Conservation (phyloP, 441 rosid genomes). For the Pelargonium myrrhifolium region DNA sequence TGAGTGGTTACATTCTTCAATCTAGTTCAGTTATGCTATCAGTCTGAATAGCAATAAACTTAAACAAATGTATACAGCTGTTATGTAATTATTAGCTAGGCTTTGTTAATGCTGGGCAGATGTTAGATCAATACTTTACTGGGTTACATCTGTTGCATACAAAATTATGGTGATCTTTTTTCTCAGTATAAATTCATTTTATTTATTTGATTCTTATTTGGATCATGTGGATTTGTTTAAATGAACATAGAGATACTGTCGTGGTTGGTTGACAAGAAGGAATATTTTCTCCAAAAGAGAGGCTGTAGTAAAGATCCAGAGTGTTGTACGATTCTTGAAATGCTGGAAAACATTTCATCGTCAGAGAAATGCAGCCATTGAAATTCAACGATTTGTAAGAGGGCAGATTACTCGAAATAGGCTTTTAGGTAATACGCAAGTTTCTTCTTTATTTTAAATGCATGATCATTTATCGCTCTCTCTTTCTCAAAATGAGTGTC, state of each 20-base stretch:
- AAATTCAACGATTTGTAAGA: conserved; percentile 51
- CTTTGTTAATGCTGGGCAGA: not conserved
- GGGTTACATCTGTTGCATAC: not conserved
- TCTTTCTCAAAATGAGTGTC: too few species aligned
- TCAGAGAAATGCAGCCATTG: conserved; percentile 44
- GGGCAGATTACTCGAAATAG: conserved; percentile 47
- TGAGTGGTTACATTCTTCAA: too few species aligned
- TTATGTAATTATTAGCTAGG: too few species aligned
- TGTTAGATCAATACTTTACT: not conserved
- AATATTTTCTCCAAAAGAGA: conserved; percentile 32
- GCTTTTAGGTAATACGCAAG: conserved; percentile 45
- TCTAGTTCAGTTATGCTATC: not conserved
- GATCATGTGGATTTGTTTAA: conserved; percentile 2
- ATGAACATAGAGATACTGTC: conserved; percentile 43
- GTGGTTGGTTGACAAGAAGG: conserved; percentile 57
- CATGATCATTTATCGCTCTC: not conserved
- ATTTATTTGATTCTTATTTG: conserved; percentile 4
- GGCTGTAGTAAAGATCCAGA: conserved; percentile 52
- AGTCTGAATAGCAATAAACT: not conserved
- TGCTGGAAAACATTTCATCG: conserved; percentile 30
- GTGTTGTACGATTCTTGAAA: conserved; percentile 35
- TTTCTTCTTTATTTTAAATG: conserved; percentile 13
- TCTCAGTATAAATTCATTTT: not conserved
- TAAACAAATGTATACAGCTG: not conserved
- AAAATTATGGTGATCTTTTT: not conserved